Evolutionary conservation across 208 protist genomes (phyloP).

Genomic region (Trypanosoma melophagium): DNA sequence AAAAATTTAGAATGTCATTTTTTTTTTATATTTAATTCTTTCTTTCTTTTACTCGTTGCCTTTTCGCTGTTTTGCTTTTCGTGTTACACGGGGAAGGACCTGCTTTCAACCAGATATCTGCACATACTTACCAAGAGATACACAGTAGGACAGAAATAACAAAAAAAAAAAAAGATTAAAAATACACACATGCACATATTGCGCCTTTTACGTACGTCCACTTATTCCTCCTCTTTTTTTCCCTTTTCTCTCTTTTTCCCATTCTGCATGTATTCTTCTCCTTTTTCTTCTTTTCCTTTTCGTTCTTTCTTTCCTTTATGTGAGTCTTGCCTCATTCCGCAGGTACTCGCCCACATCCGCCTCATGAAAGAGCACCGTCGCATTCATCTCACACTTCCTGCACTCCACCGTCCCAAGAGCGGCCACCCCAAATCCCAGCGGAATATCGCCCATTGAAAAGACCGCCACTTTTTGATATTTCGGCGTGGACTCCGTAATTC

Average conservation of each 20-base stretch:
- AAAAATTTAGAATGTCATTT: conserved; percentile 1
- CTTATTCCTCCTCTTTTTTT: not conserved
- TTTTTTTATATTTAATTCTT: conserved; percentile 4
- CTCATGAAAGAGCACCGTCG: conserved; percentile 97
- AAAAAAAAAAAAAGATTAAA: too few relatives aligned
- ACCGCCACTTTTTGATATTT: conserved; percentile 97
- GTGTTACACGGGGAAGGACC: too few relatives aligned
- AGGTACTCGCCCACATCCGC: conserved; percentile 99
- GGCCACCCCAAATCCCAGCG: conserved; percentile 97
- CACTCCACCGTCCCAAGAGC: conserved; percentile 96
- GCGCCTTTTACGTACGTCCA: too few relatives aligned
- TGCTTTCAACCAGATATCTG: too few relatives aligned
- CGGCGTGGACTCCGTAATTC: conserved; percentile 98
- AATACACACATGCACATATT: too few relatives aligned
- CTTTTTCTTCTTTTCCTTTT: too few relatives aligned
- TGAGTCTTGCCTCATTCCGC: conserved; percentile 94
- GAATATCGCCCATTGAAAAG: conserved; percentile 97
- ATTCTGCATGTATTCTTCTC: too few relatives aligned
- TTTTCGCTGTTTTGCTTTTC: too few relatives aligned
- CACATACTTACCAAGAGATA: too few relatives aligned
- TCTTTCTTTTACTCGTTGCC: too few relatives aligned
- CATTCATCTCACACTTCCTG: conserved; percentile 95
- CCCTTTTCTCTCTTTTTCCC: too few relatives aligned
- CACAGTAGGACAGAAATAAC: too few relatives aligned
- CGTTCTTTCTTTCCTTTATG: conserved; percentile 36